These are phyloP conservation scores for Carex littledalei DNA, from an alignment of 176 grass and related monocot species.

Conservation along the genomic window DNA sequence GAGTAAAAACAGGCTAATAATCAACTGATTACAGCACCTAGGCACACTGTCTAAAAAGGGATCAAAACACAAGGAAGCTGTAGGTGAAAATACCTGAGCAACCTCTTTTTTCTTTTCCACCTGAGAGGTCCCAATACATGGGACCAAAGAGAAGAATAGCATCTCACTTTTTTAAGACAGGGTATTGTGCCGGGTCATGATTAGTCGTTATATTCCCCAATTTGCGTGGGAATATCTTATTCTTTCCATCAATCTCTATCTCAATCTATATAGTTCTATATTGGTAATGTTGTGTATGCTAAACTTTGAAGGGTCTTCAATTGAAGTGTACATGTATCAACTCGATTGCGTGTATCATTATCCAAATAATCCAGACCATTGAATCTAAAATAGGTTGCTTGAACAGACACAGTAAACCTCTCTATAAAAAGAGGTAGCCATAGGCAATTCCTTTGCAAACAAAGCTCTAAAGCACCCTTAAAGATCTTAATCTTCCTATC, in stretches of 20 bases:
- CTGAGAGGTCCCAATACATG: background rate
- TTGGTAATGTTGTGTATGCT: background rate
- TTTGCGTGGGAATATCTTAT: background rate
- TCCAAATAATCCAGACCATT: background rate
- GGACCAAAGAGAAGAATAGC: background rate
- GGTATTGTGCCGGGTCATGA: background rate
- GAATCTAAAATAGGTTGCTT: background rate
- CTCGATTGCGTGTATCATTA: background rate
- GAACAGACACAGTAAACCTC: background rate
- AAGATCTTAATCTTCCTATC: background rate
- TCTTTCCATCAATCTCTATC: background rate
- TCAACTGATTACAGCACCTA: too few relatives aligned
- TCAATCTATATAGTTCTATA: background rate
- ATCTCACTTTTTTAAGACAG: background rate
- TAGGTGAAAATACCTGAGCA: background rate
- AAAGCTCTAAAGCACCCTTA: background rate
- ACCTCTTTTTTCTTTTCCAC: background rate
- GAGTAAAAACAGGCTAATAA: background rate
- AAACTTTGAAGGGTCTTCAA: background rate
- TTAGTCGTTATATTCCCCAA: background rate
- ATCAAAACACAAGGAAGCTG: background rate
- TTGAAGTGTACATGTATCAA: background rate
- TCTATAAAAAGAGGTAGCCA: slow-evolving; percentile 21
- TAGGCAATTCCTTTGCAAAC: background rate
- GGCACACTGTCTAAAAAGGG: background rate